Evolutionary conservation across 192 early-diverging fungal genomes (phyloP), one percentile per base, ranked within the genome.

Genomic region (Oehlia diaphana): DNA sequence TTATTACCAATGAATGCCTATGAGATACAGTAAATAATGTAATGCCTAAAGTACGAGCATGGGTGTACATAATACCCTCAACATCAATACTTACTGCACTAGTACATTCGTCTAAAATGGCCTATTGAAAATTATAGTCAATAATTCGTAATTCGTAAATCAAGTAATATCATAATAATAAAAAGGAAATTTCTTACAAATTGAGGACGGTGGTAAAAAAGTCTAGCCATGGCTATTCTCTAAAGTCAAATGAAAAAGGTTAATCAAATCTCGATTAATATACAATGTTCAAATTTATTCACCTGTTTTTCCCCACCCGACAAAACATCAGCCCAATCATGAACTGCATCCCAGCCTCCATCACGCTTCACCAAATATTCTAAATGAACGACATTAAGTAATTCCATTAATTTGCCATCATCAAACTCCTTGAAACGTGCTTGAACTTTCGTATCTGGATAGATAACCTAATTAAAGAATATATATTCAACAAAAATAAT

Each of bases 161-260:
- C 19, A 16, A 39, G 44, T 44, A 53, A 12, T 19, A n/a, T 12
- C 2, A 16, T 2, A 9, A 78, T 13, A 69, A 16, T 5, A 69
- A 39, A 35, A 35, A 76, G 47, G 23, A 9, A 63, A 53, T 16
- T 39, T 79, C 83, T 86, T 86, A 91, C 95, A 82, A 90, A 96
- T 71, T 90, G 89, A 10, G 95, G 95, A 28, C 82, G 83, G 85
- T 96, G 95, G 85, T 95, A 96, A 78, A 95, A 95, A 35, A 96
- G 80, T 16, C 95, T 82, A n/a, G 94, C 94, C 93, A 95, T 93
- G 9, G 92, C 93, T 35, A 96, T 92, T 72, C 88, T 81, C 74
- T 79, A 3, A 16, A 14, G 2, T 4, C 21, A 37, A 79, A 53
- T 67, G 39, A 79, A 61, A 76, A 35, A 50, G 3, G 5, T 44